Evolutionary conservation across 257 asterid genomes (phyloP).

Genomic region (Striga asiatica): DNA sequence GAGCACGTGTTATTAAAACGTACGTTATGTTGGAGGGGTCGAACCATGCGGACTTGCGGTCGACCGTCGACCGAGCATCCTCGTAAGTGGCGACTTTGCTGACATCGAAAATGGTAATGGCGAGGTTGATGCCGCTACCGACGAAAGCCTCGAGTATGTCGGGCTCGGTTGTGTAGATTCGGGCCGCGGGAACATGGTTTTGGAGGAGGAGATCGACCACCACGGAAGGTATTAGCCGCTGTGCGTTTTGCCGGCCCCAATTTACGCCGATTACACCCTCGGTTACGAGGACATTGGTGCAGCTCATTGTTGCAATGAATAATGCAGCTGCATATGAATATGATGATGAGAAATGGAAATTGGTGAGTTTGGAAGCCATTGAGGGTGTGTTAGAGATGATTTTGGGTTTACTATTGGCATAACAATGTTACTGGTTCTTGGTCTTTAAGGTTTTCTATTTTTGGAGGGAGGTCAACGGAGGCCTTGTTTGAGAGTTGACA

Average conservation of each 20-base stretch:
- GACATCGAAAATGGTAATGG: background rate
- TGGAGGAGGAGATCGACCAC: conserved; percentile 34
- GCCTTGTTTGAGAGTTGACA: no score
- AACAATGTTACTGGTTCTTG: no score
- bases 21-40: background rate
- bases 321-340: no score
- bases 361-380: no score
- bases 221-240: conserved; percentile 21
- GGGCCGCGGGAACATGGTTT: conserved; percentile 4
- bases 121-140: conserved; percentile 20
- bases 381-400: no score
- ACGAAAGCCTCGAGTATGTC: conserved; percentile 19
- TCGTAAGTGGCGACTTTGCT: rapidly evolving
- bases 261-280: conserved; percentile 17
- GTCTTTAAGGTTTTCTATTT: no score
- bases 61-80: background rate
- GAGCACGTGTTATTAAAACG: no score
- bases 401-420: no score
- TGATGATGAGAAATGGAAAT: no score
- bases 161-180: background rate
- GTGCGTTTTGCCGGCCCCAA: conserved; percentile 21
- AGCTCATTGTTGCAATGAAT: no score
- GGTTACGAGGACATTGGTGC: no score
- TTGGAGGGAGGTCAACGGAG: no score
- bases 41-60: background rate